Percentiles rank a stretch among this genome's conserved stretches.
phyloP scores from a whole-genome alignment of 352 stramenopile species.

The Phytophthora vignae region DNA sequence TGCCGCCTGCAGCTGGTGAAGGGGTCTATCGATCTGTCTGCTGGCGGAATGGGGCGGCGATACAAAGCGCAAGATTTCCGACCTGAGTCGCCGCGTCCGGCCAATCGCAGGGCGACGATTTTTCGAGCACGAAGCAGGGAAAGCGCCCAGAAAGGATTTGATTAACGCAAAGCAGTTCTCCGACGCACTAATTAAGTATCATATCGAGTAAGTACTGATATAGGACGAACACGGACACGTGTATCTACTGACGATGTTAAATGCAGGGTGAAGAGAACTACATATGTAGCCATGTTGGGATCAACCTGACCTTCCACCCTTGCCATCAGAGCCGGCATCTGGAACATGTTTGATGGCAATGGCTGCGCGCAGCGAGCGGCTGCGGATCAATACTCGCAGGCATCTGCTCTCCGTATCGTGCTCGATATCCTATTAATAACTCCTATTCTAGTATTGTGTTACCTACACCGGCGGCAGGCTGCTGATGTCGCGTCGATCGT shows the following conservation, averaged over 20 bases:
- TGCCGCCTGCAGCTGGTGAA: constrained; percentile 5
- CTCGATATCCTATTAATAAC: not conserved
- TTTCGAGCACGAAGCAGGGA: constrained; percentile 14
- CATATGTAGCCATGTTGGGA: not conserved
- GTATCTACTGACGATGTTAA: not conserved
- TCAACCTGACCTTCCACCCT: not conserved
- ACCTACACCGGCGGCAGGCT: constrained; percentile 45
- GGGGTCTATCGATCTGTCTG: constrained; percentile 4
- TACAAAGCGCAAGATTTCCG: constrained; percentile 16
- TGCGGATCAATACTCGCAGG: not conserved
- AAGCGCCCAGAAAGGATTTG: not conserved
- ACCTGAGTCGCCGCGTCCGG: constrained; percentile 6
- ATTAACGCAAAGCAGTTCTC: not conserved
- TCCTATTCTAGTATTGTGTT: not conserved
- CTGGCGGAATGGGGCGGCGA: constrained; percentile 17
- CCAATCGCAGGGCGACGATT: constrained; percentile 2
- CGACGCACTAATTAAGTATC: no score
- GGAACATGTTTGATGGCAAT: not conserved
- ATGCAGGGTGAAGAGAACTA: not conserved
- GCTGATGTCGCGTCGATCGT: constrained; percentile 55
- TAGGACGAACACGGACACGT: no score
- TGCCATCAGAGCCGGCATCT: not conserved
- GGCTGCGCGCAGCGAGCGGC: not conserved
- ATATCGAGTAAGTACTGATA: no score
- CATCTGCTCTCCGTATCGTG: not conserved